A percentile compares a stretch with the other conserved stretches of the same genome.
phyloP scores from a whole-genome alignment of 352 stramenopile genomes.

The Pythium oligandrum region DNA sequence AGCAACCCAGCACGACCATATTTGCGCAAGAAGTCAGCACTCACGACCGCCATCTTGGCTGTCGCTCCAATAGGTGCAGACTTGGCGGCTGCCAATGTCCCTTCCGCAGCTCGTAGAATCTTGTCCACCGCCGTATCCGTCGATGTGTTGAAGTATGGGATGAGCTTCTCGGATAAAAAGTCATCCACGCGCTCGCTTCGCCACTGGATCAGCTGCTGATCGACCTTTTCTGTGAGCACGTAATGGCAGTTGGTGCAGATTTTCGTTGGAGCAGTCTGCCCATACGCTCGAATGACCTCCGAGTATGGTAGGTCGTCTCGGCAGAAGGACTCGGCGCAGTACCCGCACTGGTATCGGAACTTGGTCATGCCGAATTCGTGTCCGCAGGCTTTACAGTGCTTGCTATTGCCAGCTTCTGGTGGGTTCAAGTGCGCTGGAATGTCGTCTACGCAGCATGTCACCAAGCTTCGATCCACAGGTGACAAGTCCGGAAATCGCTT shows the following conservation, averaged over 20 bases:
- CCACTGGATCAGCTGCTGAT: slow-evolving; percentile 77
- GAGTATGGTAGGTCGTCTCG: slow-evolving; percentile 59
- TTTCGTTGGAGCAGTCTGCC: slow-evolving; percentile 48
- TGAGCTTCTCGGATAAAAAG: slow-evolving; percentile 56
- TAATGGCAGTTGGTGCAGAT: slow-evolving; percentile 68
- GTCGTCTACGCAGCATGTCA: slow-evolving; percentile 60
- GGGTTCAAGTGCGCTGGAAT: slow-evolving; percentile 42
- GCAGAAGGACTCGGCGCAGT: slow-evolving; percentile 78
- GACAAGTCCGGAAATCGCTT: slow-evolving; percentile 75
- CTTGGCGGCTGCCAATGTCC: slow-evolving; percentile 72
- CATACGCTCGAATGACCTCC: slow-evolving; percentile 61
- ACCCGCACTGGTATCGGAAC: slow-evolving; percentile 81
- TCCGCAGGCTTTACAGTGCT: slow-evolving; percentile 64
- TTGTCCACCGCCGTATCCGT: slow-evolving; percentile 84
- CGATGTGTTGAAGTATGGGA: slow-evolving; percentile 72
- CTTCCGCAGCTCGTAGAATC: slow-evolving; percentile 73
- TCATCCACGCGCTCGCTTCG: slow-evolving; percentile 75
- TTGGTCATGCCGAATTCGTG: slow-evolving; percentile 78
- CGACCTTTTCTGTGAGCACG: slow-evolving; percentile 70
- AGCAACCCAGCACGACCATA: slow-evolving; percentile 74
- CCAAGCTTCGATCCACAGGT: slow-evolving; percentile 61
- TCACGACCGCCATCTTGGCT: slow-evolving; percentile 81
- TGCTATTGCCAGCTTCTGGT: slow-evolving; percentile 55
- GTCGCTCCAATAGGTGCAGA: slow-evolving; percentile 75
- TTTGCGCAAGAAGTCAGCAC: slow-evolving; percentile 80